Base-by-base conservation (phyloP, 1,139 yeast genomes). In the Meyerozyma smithsonii region DNA sequence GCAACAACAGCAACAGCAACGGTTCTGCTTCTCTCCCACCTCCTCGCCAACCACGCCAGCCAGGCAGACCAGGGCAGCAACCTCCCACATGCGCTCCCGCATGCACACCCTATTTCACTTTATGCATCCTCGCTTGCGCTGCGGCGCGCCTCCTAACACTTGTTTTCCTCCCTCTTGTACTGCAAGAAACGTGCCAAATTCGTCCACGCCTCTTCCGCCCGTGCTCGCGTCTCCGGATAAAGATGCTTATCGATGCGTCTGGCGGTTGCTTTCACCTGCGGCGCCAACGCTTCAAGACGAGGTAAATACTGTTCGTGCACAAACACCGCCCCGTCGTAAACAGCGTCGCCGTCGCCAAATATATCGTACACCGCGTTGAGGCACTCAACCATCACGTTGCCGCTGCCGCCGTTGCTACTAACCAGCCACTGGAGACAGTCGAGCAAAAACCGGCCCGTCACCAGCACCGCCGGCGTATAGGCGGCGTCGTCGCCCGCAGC, bases 181-280 rank as follows among this genome's bases (percentile, higher is more conserved):
- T 77, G 77, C 42, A 90, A 77, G 56, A 92, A 92, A 43, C 95
- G 71, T 8, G 74, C 79, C 51, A 90, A 64, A 51, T 86, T 89
- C 39, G 62, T 61, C 54, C 79, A 69, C 1, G 83, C 78, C 46
- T 86, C 95, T 42, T 82, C 86, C 23, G 84, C 85, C 46, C 72
- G 73, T n/a, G 62, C 63, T 55, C 86, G 81, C 48, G 86, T 66
- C 36, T 67, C 73, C 1, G 72, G 66, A 39, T 77, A 62, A 48
- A 72, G 77, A 47, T 84, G 79, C 57, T 80, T 84, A 59, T 88
- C 96, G 35, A 89, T 75, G 44, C 70, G 77, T 48, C 76, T 75
- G 58, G 74, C 78, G 49, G 83, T 69, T 19, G 67, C 68, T 41
- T 74, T 74, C 37, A 83, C 65, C 21, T 62, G 61, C 6, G 81